Evolutionary conservation across 768 basidiomycete species (phyloP).

Genomic region (Phlegmacium glaucopus): DNA sequence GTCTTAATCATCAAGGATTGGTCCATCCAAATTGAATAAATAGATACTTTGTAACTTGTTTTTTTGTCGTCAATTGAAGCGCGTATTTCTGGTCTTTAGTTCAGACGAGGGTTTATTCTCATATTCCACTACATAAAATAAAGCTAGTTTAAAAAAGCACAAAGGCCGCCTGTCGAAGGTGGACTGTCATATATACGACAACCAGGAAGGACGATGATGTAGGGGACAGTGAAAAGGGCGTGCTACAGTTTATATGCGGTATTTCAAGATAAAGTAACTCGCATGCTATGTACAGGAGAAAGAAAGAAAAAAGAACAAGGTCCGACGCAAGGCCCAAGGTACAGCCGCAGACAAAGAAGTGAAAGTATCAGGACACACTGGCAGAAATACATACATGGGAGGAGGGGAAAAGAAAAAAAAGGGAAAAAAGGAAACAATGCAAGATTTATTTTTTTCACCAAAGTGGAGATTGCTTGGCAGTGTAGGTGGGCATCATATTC

Average conservation of each 20-base stretch:
- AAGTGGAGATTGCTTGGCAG: conserved; percentile 11
- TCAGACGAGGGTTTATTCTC: not conserved
- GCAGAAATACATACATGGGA: conserved; percentile 7
- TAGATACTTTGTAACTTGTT: not conserved
- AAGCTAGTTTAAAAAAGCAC: conserved; percentile 1
- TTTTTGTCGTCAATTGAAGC: no score
- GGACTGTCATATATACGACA: not conserved
- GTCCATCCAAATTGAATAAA: conserved; percentile 43
- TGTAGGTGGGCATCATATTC: conserved; percentile 3
- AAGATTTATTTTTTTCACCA: conserved; percentile 9
- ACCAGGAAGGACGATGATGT: not conserved
- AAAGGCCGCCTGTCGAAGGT: not conserved
- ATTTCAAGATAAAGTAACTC: not conserved
- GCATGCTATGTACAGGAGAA: not conserved
- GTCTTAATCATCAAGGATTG: conserved; percentile 60
- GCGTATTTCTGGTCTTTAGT: not conserved
- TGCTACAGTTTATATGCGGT: not conserved
- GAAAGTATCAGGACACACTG: not conserved
- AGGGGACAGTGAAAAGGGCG: not conserved
- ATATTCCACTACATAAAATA: conserved; percentile 1
- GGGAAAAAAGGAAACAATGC: conserved; percentile 6
- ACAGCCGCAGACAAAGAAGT: not conserved
- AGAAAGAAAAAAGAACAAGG: not conserved
- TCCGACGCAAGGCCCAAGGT: not conserved
- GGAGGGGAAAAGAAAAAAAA: conserved; percentile 3